phyloP scores from a whole-genome alignment of 768 basidiomycete genomes.

The Kwoniella mangroviensis region DNA sequence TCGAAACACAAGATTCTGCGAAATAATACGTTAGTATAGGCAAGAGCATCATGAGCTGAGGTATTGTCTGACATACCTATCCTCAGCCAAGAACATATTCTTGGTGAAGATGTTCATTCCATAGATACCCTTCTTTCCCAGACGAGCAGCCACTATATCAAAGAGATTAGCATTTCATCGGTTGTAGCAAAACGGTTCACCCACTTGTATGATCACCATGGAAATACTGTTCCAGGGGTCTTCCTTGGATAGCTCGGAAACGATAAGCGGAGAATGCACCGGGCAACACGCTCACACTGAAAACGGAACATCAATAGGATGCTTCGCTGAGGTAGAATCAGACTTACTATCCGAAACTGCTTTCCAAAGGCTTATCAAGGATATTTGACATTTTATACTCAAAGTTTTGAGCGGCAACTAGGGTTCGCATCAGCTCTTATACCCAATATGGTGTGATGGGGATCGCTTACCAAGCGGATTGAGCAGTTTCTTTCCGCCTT shows the following conservation, averaged over 20 bases:
- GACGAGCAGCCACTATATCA: slow-evolving; percentile 73
- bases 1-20: slow-evolving; percentile 27
- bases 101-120: slow-evolving; percentile 81
- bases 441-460: neutral
- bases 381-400: slow-evolving; percentile 56
- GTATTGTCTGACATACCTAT: slow-evolving; percentile 15
- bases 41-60: neutral
- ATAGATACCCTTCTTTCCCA: slow-evolving; percentile 90
- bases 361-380: slow-evolving; percentile 53
- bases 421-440: neutral
- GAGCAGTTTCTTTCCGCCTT: slow-evolving; percentile 46
- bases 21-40: neutral
- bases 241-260: slow-evolving; percentile 49
- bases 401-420: slow-evolving; percentile 53
- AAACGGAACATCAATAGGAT: too few relatives aligned
- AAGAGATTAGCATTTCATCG: neutral
- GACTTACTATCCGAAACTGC: slow-evolving; percentile 44
- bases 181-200: neutral
- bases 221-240: slow-evolving; percentile 52
- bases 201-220: slow-evolving; percentile 51
- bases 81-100: slow-evolving; percentile 89
- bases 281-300: slow-evolving; percentile 47
- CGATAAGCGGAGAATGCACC: slow-evolving; percentile 55
- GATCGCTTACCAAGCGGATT: slow-evolving; percentile 42
- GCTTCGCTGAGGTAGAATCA: too few relatives aligned